Percentiles rank a stretch among this genome's conserved stretches.
Conservation (phyloP, 2,329 filamentous ascomycete species). For the Teratosphaeria viscida region DNA sequence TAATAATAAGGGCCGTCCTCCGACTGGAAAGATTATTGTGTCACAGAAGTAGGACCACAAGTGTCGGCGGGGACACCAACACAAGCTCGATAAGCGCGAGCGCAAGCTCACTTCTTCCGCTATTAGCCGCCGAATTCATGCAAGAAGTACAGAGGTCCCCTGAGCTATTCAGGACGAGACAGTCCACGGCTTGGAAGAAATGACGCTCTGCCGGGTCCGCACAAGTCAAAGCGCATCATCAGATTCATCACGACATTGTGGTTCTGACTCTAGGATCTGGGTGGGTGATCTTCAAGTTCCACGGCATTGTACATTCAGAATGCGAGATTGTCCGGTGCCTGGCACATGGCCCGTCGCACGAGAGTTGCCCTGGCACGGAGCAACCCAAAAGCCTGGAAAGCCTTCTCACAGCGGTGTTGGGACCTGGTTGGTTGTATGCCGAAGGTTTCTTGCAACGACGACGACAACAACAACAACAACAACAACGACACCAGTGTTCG, state of each 20-base stretch:
- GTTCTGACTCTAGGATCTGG: too few species aligned
- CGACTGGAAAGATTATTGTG: too few species aligned
- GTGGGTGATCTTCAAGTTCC: not conserved
- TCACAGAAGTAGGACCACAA: too few species aligned
- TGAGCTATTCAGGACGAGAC: too few species aligned
- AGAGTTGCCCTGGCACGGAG: not conserved
- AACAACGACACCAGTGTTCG: too few species aligned
- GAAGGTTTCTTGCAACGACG: not conserved
- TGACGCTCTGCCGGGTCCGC: not conserved
- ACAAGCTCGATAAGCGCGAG: not conserved
- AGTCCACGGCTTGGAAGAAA: not conserved
- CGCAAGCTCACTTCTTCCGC: not conserved
- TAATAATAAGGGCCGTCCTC: too few species aligned
- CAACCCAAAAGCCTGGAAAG: not conserved
- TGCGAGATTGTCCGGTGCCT: not conserved
- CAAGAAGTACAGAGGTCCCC: too few species aligned
- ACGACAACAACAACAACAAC: not conserved
- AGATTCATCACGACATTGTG: too few species aligned
- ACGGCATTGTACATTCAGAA: too few species aligned
- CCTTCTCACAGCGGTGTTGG: not conserved
- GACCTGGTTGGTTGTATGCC: not conserved
- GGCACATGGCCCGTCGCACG: not conserved
- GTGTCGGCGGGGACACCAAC: not conserved
- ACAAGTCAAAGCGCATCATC: not conserved
- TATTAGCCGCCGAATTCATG: not conserved